Conservation (phyloP, 2,329 filamentous ascomycete species). For the Chaetomiaceae sp. region DNA sequence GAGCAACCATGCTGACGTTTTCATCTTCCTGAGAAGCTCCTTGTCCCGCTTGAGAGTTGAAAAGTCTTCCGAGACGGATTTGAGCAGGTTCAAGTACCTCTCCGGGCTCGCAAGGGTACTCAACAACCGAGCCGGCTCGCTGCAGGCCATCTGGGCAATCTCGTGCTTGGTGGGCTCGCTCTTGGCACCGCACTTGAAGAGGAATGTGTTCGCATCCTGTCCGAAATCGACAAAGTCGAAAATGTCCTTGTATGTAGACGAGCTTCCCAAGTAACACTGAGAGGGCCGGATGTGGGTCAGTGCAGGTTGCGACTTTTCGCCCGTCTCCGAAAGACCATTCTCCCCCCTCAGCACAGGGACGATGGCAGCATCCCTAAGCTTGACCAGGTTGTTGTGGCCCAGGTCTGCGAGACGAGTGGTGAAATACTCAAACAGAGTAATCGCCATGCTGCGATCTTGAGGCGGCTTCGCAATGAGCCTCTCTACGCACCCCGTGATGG, state of each 20-base stretch:
- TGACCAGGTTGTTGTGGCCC: conserved; percentile 53
- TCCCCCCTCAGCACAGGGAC: conserved; percentile 56
- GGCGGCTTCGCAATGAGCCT: conserved; percentile 70
- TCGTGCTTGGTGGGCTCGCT: conserved; percentile 84
- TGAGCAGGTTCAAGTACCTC: conserved; percentile 80
- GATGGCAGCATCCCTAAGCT: conserved; percentile 61
- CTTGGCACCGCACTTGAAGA: conserved; percentile 85
- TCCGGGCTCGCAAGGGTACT: conserved; percentile 74
- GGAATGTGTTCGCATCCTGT: conserved; percentile 82
- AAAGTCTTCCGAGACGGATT: conserved; percentile 72
- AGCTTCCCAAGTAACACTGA: conserved; percentile 74
- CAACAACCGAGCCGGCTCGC: conserved; percentile 76
- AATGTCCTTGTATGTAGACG: conserved; percentile 71
- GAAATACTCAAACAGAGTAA: conserved; percentile 77
- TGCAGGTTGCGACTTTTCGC: conserved; percentile 39
- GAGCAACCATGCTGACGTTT: conserved; percentile 69
- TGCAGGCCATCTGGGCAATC: conserved; percentile 76
- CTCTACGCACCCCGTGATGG: conserved; percentile 71
- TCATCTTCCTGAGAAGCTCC: conserved; percentile 71
- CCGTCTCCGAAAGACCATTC: conserved; percentile 30
- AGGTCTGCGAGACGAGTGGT: conserved; percentile 72
- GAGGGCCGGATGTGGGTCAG: conserved; percentile 61
- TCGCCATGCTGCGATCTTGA: conserved; percentile 59
- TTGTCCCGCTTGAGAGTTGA: conserved; percentile 71
- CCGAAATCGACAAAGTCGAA: conserved; percentile 98